phyloP scores from a whole-genome alignment of 2,329 filamentous ascomycete genomes.

The Dothideomycetes sp. region DNA sequence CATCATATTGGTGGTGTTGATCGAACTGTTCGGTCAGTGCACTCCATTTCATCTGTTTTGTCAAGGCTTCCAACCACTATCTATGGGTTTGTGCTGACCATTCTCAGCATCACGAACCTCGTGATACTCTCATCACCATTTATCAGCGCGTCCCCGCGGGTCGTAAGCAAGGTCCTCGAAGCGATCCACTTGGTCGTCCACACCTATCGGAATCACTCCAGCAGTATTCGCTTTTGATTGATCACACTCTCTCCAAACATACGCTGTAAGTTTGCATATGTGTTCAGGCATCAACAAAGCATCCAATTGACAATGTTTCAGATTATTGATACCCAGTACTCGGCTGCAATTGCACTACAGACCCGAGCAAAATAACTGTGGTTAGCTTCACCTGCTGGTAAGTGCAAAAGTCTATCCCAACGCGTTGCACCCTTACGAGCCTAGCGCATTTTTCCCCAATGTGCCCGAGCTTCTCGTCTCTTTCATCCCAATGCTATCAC shows the following conservation, averaged over 20 bases:
- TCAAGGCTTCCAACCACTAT: background rate
- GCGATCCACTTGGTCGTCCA: too few relatives aligned
- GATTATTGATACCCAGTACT: conserved; percentile 6
- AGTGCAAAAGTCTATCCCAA: conserved; percentile 11
- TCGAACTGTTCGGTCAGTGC: background rate
- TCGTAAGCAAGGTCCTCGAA: too few relatives aligned
- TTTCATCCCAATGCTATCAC: conserved; percentile 11
- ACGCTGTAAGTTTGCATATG: too few relatives aligned
- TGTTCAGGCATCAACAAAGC: too few relatives aligned
- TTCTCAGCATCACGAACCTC: background rate
- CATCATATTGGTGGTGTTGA: background rate
- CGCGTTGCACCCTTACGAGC: conserved; percentile 6
- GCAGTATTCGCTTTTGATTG: too few relatives aligned
- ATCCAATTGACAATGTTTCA: too few relatives aligned
- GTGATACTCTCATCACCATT: background rate
- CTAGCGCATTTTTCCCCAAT: conserved; percentile 8
- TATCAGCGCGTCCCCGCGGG: too few relatives aligned
- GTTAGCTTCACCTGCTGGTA: conserved; percentile 11
- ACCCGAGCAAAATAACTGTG: background rate
- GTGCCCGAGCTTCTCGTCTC: conserved; percentile 11
- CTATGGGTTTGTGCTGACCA: background rate
- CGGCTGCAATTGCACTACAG: conserved; percentile 9
- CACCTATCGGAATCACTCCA: too few relatives aligned
- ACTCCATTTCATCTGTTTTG: background rate
- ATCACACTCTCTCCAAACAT: too few relatives aligned